These are phyloP conservation scores for Stemphylium lycopersici DNA, from an alignment of 2,329 filamentous ascomycete genomes.

Conservation along the genomic window DNA sequence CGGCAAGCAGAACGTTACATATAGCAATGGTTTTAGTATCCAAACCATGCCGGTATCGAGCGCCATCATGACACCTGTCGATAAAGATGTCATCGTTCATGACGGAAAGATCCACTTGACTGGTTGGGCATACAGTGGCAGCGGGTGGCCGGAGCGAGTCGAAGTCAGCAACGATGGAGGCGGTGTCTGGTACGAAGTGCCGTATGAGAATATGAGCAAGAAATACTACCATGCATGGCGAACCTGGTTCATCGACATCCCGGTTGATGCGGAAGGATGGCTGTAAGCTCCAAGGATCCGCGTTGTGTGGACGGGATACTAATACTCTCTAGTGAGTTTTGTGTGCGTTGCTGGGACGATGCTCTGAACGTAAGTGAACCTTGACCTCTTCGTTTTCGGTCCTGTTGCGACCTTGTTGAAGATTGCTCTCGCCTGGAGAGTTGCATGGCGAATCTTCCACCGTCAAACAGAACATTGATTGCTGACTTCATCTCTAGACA, in stretches of 20 bases:
- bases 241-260: constrained; percentile 67
- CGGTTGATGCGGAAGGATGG: constrained; percentile 60
- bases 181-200: constrained; percentile 68
- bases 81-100: constrained; percentile 67
- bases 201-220: constrained; percentile 63
- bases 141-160: constrained; percentile 62
- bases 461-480: neutral
- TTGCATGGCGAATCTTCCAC: neutral
- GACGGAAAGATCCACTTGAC: constrained; percentile 63
- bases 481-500: constrained; percentile 37
- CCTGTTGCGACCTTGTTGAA: too few relatives aligned
- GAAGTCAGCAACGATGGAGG: constrained; percentile 70
- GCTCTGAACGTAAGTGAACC: constrained; percentile 49
- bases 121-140: constrained; percentile 54
- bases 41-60: constrained; percentile 74
- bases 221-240: constrained; percentile 71
- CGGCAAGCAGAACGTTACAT: constrained; percentile 68
- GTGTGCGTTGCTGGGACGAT: constrained; percentile 54
- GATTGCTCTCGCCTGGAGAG: too few relatives aligned
- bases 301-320: neutral
- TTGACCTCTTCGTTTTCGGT: neutral
- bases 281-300: constrained; percentile 25
- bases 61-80: constrained; percentile 69
- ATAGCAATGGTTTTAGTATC: constrained; percentile 68
- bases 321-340: constrained; percentile 42